Conservation (phyloP, 257 asterid species). For the Jacaranda copaia region DNA sequence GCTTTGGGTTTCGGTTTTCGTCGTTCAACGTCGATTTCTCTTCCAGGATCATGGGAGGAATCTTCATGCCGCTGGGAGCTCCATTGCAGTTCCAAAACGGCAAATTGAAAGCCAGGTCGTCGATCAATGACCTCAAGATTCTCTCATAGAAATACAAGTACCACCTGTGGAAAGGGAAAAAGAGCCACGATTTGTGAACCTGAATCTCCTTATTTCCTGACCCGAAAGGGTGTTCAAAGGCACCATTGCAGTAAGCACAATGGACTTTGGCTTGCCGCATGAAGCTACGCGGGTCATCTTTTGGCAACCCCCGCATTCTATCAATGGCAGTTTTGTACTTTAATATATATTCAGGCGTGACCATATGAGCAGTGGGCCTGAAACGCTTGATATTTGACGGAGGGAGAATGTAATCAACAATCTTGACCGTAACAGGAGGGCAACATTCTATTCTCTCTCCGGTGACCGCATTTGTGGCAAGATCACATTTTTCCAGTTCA, state of each 20-base stretch:
- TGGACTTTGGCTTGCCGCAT: neutral
- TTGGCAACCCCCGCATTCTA: neutral
- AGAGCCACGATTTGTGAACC: neutral
- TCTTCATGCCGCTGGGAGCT: neutral
- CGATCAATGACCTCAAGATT: neutral
- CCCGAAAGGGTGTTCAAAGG: neutral
- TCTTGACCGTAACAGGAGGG: neutral
- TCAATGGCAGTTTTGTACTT: neutral
- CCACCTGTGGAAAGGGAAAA: conserved; percentile 8
- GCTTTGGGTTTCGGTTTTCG: neutral
- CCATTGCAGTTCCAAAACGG: neutral
- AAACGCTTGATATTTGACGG: neutral
- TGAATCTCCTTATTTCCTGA: neutral
- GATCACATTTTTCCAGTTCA: neutral
- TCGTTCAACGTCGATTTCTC: neutral
- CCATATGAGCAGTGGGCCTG: neutral
- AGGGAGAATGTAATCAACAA: neutral
- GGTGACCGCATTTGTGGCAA: neutral
- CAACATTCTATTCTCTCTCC: neutral
- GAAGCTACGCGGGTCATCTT: neutral
- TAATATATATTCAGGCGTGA: neutral
- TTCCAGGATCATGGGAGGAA: neutral
- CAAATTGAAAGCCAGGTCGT: neutral
- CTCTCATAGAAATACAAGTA: neutral
- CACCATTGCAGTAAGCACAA: conserved; percentile 2